Base-by-base conservation (phyloP, 2,329 filamentous ascomycete species). In the Huntiella omanensis region DNA sequence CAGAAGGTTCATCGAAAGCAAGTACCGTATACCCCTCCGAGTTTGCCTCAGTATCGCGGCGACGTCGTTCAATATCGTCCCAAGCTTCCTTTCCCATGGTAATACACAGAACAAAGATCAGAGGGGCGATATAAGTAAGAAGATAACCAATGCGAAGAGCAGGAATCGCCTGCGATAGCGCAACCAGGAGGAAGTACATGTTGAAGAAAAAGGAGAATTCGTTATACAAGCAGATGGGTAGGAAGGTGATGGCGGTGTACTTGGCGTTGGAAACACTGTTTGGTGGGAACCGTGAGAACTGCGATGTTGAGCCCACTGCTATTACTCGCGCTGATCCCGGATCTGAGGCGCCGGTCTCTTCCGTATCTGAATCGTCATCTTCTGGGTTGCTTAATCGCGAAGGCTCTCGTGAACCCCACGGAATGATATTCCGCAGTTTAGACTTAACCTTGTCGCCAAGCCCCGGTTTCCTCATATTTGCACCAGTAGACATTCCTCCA, bases 201-300 rank as follows among this genome's bases (percentile, higher is more conserved):
- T 98, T 98, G 70, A 98, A 94, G 65, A 98, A 98, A 67, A 96
- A 98, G 50, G 88, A 95, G 60, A 98, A 98, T 59, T 98, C 91
- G 64, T 96, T 96, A 64, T 95, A 98, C 16, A 98, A 68, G 0
- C 91, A 98, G 45, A 88, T 71, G 2, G 92, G 92, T 11, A 98
- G 71, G 62, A 98, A 98, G 45, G 83, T 94, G 67, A 87, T 80
- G 1, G 87, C 77, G 28, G 88, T 96, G 61, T 98, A 98, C 69
- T 96, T 98, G 47, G 91, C 88, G 59, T 98, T 96, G 33, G 88
- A 96, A 42, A 98, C 75, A 48, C 85, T 73, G 61, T 98, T 98
- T 6, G 83, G 76, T 7, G 91, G 88, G 59, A 88, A 96, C 53
- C 80, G 77, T 43, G 77, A 69, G 22, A 75, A 61, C 57, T 93